phyloP scores from a whole-genome alignment of 1,139 yeast species.

The Saccharomyces pastorianus region DNA sequence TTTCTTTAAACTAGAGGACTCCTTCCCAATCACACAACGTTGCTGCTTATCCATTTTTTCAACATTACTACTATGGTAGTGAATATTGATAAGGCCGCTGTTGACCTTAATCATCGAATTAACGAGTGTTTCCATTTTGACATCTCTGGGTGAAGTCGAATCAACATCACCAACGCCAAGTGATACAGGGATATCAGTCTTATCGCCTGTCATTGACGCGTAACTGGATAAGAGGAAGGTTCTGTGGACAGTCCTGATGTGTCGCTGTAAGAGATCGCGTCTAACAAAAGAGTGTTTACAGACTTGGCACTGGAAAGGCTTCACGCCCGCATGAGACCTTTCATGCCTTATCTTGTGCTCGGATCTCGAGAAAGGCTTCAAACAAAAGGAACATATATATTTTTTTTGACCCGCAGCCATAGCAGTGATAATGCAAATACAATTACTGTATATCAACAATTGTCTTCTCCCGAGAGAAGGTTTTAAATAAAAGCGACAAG shows the following conservation, averaged over 20 bases:
- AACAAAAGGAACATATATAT: conserved; percentile 73
- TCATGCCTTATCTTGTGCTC: conserved; percentile 82
- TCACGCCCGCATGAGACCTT: conserved; percentile 74
- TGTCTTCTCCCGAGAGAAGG: conserved; percentile 5
- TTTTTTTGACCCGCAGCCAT: conserved; percentile 38
- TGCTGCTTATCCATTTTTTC: neutral
- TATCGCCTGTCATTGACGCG: neutral
- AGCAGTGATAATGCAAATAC: neutral
- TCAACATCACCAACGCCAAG: neutral
- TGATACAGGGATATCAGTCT: neutral
- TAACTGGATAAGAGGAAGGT: neutral
- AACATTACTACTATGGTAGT: neutral
- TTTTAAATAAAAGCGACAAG: neutral
- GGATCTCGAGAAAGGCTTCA: conserved; percentile 69
- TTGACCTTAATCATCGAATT: conserved; percentile 14
- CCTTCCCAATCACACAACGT: neutral
- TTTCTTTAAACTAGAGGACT: neutral
- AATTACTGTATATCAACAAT: neutral
- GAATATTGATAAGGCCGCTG: neutral
- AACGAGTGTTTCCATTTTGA: conserved; percentile 12
- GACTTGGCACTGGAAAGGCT: conserved; percentile 67
- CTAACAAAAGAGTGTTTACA: conserved; percentile 71
- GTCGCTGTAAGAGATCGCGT: conserved; percentile 66
- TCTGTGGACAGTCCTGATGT: conserved; percentile 67
- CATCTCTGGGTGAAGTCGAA: conserved; percentile 4